Evolutionary conservation across 2,329 filamentous ascomycete genomes (phyloP), one percentile per base, ranked within the genome.

Genomic region (Penicillium palitans): DNA sequence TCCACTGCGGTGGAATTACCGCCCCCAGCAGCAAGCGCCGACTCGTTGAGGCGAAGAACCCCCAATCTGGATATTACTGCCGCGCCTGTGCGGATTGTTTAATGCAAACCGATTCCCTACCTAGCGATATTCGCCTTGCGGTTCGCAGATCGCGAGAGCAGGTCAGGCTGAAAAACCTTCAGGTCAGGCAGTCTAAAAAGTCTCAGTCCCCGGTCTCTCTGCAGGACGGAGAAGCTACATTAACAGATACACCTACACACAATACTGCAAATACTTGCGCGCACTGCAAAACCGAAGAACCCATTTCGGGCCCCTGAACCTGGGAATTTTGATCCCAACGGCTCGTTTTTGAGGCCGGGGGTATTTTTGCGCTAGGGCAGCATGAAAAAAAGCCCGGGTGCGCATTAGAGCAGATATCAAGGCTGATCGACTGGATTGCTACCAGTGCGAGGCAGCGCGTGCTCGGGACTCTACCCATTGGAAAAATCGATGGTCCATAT

Each of bases 1-100:
- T 17, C 8, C 55, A 57, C 42, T 57, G 55, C 37, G 55, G 55
- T 19, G 33, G 33, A 9, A 57, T 48, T 3, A 57, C 55, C 1
- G 21, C 24, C 9, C 55, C 55, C 8, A 52, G 55, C 27, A 54
- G 55, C 50, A 57, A 54, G 42, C 55, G 55, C n/a, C 44, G 35
- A 42, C 50, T 57, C 3, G 55, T 57, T 7, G 50, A 57, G 2
- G 6, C 42, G 7, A 47, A 47, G 37, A 42, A 57, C 13, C n/a
- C 51, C 1, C 21, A 45, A 17, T 24, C 55, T 15, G 50, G 55
- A 6, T 57, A 54, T 41, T 57, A 57, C 35, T 57, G 55, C n/a
- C 55, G 55, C 8, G 31, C 50, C 15, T 57, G 55, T 47, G 50
- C 35, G 21, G 50, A 47, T 9, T 48, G 42, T 35, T 21, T 54